Conservation (phyloP, 805 yeast genomes). For the Wickerhamiella siamensis region DNA sequence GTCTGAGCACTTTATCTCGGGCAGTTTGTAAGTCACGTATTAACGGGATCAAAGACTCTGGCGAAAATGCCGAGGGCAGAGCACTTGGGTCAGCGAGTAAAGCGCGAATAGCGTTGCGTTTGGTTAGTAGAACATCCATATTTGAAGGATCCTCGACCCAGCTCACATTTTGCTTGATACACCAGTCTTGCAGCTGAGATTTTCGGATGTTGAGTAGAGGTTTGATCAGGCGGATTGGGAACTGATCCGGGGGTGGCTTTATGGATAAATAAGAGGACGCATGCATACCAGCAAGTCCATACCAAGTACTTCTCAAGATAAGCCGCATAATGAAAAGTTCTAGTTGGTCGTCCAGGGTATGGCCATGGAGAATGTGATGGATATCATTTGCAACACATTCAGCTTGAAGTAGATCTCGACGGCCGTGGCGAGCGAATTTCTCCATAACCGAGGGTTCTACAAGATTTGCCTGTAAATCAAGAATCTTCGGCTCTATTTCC, state of each 20-base stretch:
- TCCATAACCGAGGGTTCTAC: conserved; percentile 32
- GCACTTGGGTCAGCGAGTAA: conserved; percentile 26
- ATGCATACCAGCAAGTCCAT: conserved; percentile 48
- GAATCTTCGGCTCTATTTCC: conserved; percentile 25
- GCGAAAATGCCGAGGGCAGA: conserved; percentile 2
- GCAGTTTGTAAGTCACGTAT: conserved; percentile 3
- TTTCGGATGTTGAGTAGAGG: conserved; percentile 43
- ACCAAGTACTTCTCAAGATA: conserved; percentile 30
- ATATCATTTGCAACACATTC: conserved; percentile 29
- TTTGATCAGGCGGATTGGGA: conserved; percentile 26
- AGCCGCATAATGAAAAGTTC: conserved; percentile 55
- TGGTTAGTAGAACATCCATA: conserved; percentile 36
- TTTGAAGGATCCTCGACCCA: conserved; percentile 72
- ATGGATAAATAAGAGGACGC: conserved; percentile 12
- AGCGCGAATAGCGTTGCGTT: conserved; percentile 42
- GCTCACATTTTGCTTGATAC: conserved; percentile 26
- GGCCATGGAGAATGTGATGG: conserved; percentile 42
- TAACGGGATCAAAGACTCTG: not conserved
- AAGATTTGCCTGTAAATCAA: conserved; percentile 19
- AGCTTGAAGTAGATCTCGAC: conserved; percentile 34
- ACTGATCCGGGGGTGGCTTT: conserved; percentile 4
- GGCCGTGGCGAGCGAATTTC: conserved; percentile 39
- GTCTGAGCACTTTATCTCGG: conserved; percentile 2
- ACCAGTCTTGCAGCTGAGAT: conserved; percentile 32
- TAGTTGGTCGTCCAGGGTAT: conserved; percentile 55